These are phyloP conservation scores for Tetracladium maxilliforme DNA, from an alignment of 2,329 filamentous ascomycete species.

Conservation along the genomic window DNA sequence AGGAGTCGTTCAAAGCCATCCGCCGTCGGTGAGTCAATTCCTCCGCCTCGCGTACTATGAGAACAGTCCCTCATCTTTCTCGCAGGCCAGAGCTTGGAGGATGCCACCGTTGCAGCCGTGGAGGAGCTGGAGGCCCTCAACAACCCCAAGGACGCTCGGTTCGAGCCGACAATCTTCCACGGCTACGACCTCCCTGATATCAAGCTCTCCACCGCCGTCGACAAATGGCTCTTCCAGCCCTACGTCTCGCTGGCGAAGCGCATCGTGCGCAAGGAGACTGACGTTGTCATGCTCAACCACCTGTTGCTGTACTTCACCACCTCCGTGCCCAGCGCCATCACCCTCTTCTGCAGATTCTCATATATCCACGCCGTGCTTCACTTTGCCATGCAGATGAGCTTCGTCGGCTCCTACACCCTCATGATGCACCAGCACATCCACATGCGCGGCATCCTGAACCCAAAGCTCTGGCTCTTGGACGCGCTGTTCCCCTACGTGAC, in stretches of 20 bases:
- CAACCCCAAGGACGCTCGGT: constrained; percentile 3
- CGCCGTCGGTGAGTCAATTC: too few relatives aligned
- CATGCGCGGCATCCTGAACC: constrained; percentile 51
- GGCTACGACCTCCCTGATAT: constrained; percentile 7
- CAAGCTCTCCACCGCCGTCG: constrained; percentile 14
- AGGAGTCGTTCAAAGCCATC: too few relatives aligned
- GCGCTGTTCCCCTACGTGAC: constrained; percentile 55
- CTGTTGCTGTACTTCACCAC: constrained; percentile 57
- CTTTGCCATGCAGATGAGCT: constrained; percentile 49
- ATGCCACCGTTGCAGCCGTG: too few relatives aligned
- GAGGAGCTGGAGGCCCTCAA: neutral
- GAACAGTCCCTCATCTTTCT: too few relatives aligned
- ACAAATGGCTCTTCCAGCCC: constrained; percentile 37
- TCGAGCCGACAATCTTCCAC: constrained; percentile 10
- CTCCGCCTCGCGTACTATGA: too few relatives aligned
- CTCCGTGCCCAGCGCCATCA: constrained; percentile 52
- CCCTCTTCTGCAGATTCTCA: constrained; percentile 50
- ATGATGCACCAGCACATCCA: constrained; percentile 83
- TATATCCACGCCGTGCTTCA: constrained; percentile 55
- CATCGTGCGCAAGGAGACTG: constrained; percentile 50
- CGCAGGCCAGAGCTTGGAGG: too few relatives aligned
- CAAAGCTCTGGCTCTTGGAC: constrained; percentile 41
- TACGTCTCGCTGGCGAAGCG: constrained; percentile 40
- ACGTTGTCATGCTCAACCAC: constrained; percentile 68
- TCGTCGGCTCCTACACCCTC: constrained; percentile 60